Conservation (phyloP, 2,329 filamentous ascomycete species). For the Coniella lustricola region DNA sequence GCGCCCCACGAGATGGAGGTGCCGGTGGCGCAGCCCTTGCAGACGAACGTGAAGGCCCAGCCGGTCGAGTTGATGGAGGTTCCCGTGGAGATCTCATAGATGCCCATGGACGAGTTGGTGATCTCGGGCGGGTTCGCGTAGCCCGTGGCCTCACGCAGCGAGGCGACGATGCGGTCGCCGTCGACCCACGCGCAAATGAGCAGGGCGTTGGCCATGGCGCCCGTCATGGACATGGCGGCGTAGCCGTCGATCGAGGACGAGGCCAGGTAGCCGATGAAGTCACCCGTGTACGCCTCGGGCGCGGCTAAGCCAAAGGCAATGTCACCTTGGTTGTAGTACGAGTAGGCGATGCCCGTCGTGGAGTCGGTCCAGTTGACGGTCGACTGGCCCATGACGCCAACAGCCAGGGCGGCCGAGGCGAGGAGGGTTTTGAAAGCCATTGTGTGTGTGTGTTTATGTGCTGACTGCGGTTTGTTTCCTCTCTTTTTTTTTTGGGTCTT, state of each 20-base stretch:
- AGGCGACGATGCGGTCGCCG: conserved; percentile 27
- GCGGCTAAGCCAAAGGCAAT: conserved; percentile 40
- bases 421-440: conserved; percentile 9
- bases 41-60: conserved; percentile 43
- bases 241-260: conserved; percentile 38
- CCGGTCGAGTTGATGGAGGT: conserved; percentile 41
- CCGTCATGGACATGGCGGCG: conserved; percentile 38
- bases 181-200: conserved; percentile 39
- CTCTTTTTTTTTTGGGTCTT: not conserved
- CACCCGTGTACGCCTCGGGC: conserved; percentile 38
- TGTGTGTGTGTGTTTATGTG: not conserved
- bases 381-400: conserved; percentile 11
- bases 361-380: conserved; percentile 11
- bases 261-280: conserved; percentile 48
- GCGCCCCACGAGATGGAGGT: conserved; percentile 23
- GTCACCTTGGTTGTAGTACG: conserved; percentile 14
- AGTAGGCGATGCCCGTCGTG: conserved; percentile 13
- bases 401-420: conserved; percentile 13
- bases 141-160: conserved; percentile 21
- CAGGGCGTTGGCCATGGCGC: conserved; percentile 36
- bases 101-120: conserved; percentile 26
- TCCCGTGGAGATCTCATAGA: conserved; percentile 35
- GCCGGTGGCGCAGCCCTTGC: conserved; percentile 30
- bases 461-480: too few relatives aligned
- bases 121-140: conserved; percentile 35